Base-by-base conservation (phyloP, 2,329 filamentous ascomycete genomes). In the Monosporascus sp. region DNA sequence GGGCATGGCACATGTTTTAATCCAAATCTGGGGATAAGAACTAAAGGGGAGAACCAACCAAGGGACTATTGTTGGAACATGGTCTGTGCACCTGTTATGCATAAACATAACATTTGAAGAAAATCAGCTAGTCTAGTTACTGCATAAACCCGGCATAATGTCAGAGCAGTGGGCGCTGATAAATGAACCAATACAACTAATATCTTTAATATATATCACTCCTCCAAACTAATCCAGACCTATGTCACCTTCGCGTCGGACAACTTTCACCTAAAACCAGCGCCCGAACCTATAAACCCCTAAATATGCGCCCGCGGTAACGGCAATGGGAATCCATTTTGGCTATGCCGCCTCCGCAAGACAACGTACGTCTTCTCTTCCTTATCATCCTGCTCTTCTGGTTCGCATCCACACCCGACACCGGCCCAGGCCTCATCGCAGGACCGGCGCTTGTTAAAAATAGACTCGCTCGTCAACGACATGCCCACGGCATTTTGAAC, bases 401-500 rank as follows among this genome's bases (percentile, higher is more conserved):
- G 75, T 60, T 78, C 48, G 68, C 74, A 55, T 66, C 72, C 20
- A 71, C 70, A 38, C 72, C 70, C 45, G 74, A 76, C 51, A 69
- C 68, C 37, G 65, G 65, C 24, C 66, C 74, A 0, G 70, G 70
- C n/a, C 69, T 78, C 49, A 70, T 76, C 41, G 69, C 63, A 45
- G 72, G 67, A 49, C 76, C 75, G 17, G 70, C 73, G 27, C 64
- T 75, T 35, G 68, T 73, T 26, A 68, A 70, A 41, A 70, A 75
- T 51, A 77, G 80, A 11, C 70, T 85, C 17, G 69, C 68, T n/a
- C 74, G 75, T 40, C 80, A 83, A 57, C 74, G 76, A 43, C 68
- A 75, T 53, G 76, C 80, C 2, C 78, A 81, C 55, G 67, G 72
- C 49, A 70, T 81, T 19, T 70, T 87, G 41, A 84, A 84, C 63